A percentile compares a stretch with the other conserved stretches of the same genome.
Conservation (phyloP, 257 asterid genomes). For the Solanum bulbocastanum region DNA sequence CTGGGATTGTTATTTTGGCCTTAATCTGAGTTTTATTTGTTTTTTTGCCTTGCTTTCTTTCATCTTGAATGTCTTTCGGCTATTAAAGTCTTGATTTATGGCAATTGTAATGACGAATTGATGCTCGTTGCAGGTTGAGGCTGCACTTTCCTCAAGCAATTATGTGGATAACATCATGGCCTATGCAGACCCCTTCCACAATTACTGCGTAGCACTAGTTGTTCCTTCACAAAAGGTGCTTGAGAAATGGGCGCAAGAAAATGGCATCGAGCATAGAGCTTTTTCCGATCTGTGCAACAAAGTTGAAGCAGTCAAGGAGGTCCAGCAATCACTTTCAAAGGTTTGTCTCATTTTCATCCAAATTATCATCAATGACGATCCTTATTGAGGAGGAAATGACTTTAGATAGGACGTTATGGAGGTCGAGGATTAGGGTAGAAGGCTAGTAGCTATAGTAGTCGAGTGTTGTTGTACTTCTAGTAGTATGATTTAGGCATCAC, state of each 20-base stretch:
- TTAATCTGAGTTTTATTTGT: not conserved
- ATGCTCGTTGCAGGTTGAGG: conserved; percentile 53
- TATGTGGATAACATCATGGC: conserved; percentile 67
- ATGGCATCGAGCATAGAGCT: conserved; percentile 45
- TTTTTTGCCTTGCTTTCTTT: not conserved
- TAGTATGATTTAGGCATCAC: not conserved
- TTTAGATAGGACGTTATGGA: not conserved
- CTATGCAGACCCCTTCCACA: conserved; percentile 82
- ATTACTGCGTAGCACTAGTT: conserved; percentile 62
- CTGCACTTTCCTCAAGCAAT: conserved; percentile 55
- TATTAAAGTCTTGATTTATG: not conserved
- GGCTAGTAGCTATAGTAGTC: not conserved
- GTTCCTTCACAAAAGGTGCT: conserved; percentile 60
- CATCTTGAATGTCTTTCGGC: not conserved
- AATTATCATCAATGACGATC: not conserved
- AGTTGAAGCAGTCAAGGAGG: conserved; percentile 53
- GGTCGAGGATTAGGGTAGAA: not conserved
- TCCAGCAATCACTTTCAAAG: conserved; percentile 70
- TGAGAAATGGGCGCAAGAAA: conserved; percentile 73
- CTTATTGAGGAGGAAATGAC: not conserved
- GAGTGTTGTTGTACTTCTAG: not conserved
- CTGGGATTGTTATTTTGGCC: not conserved
- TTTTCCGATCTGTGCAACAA: conserved; percentile 65
- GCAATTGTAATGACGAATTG: not conserved
- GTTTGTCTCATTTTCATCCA: conserved; percentile 18